These are phyloP conservation scores for Macrocybe gigantea DNA, from an alignment of 768 basidiomycete species.

Conservation along the genomic window DNA sequence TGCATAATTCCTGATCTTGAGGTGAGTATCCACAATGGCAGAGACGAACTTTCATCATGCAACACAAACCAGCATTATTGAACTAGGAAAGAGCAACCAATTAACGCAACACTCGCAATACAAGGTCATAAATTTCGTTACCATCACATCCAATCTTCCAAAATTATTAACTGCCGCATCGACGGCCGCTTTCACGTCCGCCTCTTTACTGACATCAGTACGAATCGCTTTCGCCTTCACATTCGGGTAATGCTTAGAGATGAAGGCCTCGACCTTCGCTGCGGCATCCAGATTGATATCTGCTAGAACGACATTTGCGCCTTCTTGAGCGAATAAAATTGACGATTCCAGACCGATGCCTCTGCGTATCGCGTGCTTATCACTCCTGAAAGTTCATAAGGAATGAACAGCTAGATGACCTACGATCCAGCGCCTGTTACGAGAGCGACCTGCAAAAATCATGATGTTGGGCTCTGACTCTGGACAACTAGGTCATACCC, in stretches of 20 bases:
- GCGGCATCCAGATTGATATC: slow-evolving; percentile 82
- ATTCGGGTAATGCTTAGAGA: slow-evolving; percentile 62
- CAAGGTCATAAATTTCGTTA: slow-evolving; percentile 26
- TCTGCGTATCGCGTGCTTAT: slow-evolving; percentile 34
- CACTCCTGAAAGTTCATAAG: slow-evolving; percentile 6
- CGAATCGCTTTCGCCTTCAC: slow-evolving; percentile 64
- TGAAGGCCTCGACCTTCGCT: slow-evolving; percentile 56
- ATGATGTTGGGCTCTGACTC: slow-evolving; percentile 1
- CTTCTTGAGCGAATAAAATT: slow-evolving; percentile 92
- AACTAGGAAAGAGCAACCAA: slow-evolving; percentile 46
- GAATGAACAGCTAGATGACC: slow-evolving; percentile 22
- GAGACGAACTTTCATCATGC: slow-evolving; percentile 3
- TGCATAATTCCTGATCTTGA: slow-evolving; percentile 89
- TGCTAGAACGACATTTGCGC: slow-evolving; percentile 83
- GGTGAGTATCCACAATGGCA: neutral
- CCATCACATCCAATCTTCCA: slow-evolving; percentile 95
- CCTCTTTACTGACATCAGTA: slow-evolving; percentile 88
- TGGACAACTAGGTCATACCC: slow-evolving; percentile 29
- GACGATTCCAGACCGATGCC: slow-evolving; percentile 96
- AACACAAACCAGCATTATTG: slow-evolving; percentile 74
- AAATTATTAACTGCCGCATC: slow-evolving; percentile 76
- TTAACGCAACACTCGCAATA: neutral
- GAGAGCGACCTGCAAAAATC: slow-evolving; percentile 51
- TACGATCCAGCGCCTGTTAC: slow-evolving; percentile 89
- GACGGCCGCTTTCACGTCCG: slow-evolving; percentile 77